Percentiles rank a stretch among this genome's conserved stretches.
Conservation (phyloP, 2,329 filamentous ascomycete genomes). For the Thelonectria rubi region DNA sequence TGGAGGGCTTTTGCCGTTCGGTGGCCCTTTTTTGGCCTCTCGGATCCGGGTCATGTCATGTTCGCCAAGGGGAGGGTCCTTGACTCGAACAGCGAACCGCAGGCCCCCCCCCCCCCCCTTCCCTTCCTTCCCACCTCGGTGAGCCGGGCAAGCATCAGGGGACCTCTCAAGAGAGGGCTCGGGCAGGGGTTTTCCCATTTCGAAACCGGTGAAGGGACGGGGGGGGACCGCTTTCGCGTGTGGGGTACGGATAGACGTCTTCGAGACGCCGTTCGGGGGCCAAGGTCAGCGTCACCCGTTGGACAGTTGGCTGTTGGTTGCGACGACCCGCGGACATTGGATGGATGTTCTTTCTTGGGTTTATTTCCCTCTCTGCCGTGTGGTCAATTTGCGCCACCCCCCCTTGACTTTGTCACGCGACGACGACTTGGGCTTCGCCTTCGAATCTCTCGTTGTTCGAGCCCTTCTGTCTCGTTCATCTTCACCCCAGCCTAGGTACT, state of each 20-base stretch:
- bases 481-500: too few relatives aligned
- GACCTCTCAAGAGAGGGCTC: background rate
- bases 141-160: slow-evolving; percentile 9
- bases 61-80: background rate
- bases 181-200: slow-evolving; percentile 10
- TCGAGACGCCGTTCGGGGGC: slow-evolving; percentile 18
- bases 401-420: background rate
- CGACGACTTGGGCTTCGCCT: background rate
- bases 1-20: slow-evolving; percentile 4
- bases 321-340: background rate
- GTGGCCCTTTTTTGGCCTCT: background rate
- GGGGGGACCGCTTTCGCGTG: background rate
- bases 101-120: background rate
- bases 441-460: too few relatives aligned
- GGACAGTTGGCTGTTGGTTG: slow-evolving; percentile 14
- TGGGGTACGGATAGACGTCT: slow-evolving; percentile 22
- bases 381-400: background rate
- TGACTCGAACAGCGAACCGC: background rate
- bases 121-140: slow-evolving; percentile 24
- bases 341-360: too few relatives aligned
- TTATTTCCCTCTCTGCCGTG: background rate
- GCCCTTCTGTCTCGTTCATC: too few relatives aligned
- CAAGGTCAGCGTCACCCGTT: slow-evolving; percentile 12
- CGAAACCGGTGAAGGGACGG: slow-evolving; percentile 17
- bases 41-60: background rate